A percentile compares a stretch with the other conserved stretches of the same genome.
phyloP scores from a whole-genome alignment of 2,329 filamentous ascomycete genomes.

The Akanthomyces dipterigenus region DNA sequence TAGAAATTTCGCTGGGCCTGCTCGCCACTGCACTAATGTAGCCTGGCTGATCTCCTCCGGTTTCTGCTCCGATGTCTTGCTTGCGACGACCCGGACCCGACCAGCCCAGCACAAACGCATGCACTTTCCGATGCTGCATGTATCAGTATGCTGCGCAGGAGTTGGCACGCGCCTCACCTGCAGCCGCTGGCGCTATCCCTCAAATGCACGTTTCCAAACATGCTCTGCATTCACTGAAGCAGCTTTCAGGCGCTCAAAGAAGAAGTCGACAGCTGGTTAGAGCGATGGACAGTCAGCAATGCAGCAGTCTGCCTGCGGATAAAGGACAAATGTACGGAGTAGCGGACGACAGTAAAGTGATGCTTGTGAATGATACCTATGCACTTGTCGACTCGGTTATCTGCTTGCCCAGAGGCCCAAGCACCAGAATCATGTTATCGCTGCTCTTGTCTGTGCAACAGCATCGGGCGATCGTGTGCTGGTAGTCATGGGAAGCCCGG shows the following conservation, averaged over 20 bases:
- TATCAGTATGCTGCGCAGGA: background rate
- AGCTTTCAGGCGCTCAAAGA: background rate
- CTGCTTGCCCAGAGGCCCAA: background rate
- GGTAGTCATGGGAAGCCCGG: background rate
- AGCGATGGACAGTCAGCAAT: background rate
- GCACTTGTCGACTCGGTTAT: too few species aligned
- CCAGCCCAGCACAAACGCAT: background rate
- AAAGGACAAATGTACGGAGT: too few species aligned
- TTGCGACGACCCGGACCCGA: background rate
- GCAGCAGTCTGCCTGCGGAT: background rate
- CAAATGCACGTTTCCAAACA: background rate
- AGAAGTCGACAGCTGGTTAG: background rate
- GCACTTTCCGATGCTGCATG: background rate
- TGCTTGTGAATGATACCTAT: too few species aligned
- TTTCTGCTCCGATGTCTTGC: conserved; percentile 6
- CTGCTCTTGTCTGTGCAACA: background rate
- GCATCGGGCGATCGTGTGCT: background rate
- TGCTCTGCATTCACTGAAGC: background rate
- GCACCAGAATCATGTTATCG: background rate
- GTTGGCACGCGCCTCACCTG: background rate
- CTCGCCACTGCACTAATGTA: background rate
- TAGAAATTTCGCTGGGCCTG: conserved; percentile 2
- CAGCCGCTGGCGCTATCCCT: background rate
- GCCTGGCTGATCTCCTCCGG: background rate
- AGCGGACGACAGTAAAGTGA: too few species aligned